These are phyloP conservation scores for Corchorus capsularis DNA, from an alignment of 345 rosid species.

Conservation along the genomic window DNA sequence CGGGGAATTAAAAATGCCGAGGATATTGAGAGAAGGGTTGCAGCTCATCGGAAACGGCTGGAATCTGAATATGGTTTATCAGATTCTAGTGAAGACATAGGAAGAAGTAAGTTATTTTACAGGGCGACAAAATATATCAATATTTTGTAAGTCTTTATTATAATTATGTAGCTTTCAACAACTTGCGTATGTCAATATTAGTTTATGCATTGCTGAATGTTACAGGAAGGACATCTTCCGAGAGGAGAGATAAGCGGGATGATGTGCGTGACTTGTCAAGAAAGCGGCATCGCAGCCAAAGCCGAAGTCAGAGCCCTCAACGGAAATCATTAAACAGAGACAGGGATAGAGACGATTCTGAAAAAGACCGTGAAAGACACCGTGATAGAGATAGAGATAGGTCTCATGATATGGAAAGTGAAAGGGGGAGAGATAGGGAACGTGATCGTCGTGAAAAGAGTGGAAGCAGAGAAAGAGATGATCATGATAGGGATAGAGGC, in stretches of 20 bases:
- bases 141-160: not conserved
- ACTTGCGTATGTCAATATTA: not conserved
- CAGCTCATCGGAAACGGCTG: conserved; percentile 70
- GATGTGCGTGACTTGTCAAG: conserved; percentile 66
- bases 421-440: conserved; percentile 43
- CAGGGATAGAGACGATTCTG: conserved; percentile 44
- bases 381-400: conserved; percentile 56
- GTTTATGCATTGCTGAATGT: conserved; percentile 15
- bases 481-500: conserved; percentile 63
- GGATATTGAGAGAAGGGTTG: conserved; percentile 91
- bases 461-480: conserved; percentile 71
- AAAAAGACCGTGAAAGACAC: conserved; percentile 43
- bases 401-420: conserved; percentile 46
- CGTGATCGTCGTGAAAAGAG: conserved; percentile 74
- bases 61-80: conserved; percentile 74
- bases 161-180: not conserved
- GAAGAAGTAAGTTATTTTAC: conserved; percentile 57
- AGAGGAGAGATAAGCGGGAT: conserved; percentile 67
- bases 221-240: conserved; percentile 58
- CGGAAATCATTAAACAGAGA: conserved; percentile 58
- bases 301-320: conserved; percentile 74
- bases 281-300: conserved; percentile 74
- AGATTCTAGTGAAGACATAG: conserved; percentile 37
- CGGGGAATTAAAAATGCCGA: conserved; percentile 72
- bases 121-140: not conserved